These are phyloP conservation scores for Vaccinium corymbosum DNA, from an alignment of 148 eudicot genomes.

Conservation along the genomic window DNA sequence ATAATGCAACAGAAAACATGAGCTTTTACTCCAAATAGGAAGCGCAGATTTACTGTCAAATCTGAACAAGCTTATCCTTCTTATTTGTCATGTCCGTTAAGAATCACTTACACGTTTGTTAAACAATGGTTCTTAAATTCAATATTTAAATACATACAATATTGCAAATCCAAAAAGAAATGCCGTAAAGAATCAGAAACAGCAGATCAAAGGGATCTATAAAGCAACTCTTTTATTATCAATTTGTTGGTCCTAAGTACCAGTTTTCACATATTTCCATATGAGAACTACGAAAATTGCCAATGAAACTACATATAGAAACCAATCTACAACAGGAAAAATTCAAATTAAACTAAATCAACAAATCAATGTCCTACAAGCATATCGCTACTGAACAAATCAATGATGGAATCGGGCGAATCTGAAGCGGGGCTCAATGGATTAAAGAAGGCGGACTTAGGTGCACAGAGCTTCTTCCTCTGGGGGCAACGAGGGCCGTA, in stretches of 20 bases:
- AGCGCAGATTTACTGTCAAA: too few species aligned
- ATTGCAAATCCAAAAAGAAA: not conserved
- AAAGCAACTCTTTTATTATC: conserved; percentile 7
- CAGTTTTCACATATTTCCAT: conserved; percentile 9
- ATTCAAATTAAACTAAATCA: not conserved
- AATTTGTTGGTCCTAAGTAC: not conserved
- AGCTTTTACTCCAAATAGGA: too few species aligned
- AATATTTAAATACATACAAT: not conserved
- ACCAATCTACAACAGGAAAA: conserved; percentile 12
- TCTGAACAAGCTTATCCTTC: not conserved
- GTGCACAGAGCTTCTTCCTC: conserved; percentile 30
- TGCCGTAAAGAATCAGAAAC: not conserved
- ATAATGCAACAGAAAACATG: too few species aligned
- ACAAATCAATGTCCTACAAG: conserved; percentile 24
- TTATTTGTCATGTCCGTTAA: not conserved
- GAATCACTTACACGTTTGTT: not conserved
- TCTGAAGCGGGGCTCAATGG: conserved; percentile 13
- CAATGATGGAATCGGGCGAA: conserved; percentile 14
- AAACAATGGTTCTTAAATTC: not conserved
- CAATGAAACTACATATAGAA: not conserved
- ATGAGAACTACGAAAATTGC: not conserved
- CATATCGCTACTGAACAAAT: conserved; percentile 22
- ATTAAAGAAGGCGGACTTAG: conserved; percentile 16
- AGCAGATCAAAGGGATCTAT: not conserved
- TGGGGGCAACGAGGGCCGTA: conserved; percentile 26